Percentiles rank a stretch among this genome's conserved stretches.
Evolutionary conservation across 1,139 yeast species (phyloP).

Genomic region (Suhomyces taliae): DNA sequence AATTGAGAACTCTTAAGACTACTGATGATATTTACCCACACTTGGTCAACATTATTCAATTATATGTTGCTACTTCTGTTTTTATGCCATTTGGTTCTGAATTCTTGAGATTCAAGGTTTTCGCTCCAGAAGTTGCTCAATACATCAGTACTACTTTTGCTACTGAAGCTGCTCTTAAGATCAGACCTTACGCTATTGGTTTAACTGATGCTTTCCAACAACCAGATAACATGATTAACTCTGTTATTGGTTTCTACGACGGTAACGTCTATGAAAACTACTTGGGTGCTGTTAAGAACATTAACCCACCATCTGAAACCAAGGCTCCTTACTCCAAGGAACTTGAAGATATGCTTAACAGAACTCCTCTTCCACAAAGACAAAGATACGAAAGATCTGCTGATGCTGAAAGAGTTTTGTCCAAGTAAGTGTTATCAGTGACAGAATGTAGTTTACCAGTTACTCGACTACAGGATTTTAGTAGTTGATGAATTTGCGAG

Average conservation of each 20-base stretch:
- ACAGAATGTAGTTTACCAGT: too few species aligned
- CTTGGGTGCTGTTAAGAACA: constrained; percentile 37
- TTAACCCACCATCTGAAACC: constrained; percentile 35
- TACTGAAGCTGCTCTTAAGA: constrained; percentile 36
- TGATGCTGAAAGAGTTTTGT: constrained; percentile 32
- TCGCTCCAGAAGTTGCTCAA: constrained; percentile 35
- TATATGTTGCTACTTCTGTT: constrained; percentile 28
- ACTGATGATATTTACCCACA: constrained; percentile 20
- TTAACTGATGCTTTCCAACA: constrained; percentile 51
- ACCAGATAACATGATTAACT: constrained; percentile 45
- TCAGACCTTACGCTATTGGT: constrained; percentile 47
- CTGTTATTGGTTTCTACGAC: constrained; percentile 44
- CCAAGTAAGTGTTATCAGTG: constrained; percentile 14
- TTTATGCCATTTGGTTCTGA: constrained; percentile 41
- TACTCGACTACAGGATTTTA: too few species aligned
- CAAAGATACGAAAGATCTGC: constrained; percentile 39
- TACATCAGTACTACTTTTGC: constrained; percentile 32
- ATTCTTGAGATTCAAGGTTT: constrained; percentile 39
- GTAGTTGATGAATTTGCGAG: too few species aligned
- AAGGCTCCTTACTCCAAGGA: constrained; percentile 44
- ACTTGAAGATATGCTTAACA: constrained; percentile 38
- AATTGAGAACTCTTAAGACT: constrained; percentile 15
- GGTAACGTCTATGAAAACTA: constrained; percentile 51
- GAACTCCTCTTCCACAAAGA: constrained; percentile 39
- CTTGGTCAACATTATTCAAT: constrained; percentile 22